Percentiles rank a stretch among this genome's conserved stretches.
phyloP scores from a whole-genome alignment of 495 filamentous ascomycete genomes.

The Penicillium fimorum region DNA sequence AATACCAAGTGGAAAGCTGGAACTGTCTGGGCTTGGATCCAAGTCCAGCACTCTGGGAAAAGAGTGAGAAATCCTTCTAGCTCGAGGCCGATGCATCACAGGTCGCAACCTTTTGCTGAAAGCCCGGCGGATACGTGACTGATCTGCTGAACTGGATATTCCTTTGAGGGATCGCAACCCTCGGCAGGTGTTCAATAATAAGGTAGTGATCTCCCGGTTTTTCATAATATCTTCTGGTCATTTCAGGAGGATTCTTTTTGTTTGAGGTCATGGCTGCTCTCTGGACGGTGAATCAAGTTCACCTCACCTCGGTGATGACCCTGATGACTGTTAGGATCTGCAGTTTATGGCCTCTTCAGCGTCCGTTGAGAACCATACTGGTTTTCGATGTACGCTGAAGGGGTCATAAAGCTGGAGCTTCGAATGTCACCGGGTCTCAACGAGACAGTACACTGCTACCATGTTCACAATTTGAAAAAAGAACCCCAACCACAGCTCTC shows the following conservation, averaged over 20 bases:
- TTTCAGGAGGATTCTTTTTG: background rate
- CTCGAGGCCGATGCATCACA: background rate
- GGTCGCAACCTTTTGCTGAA: background rate
- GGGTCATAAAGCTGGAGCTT: constrained; percentile 5
- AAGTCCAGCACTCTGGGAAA: background rate
- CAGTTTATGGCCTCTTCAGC: constrained; percentile 12
- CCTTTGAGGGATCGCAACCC: background rate
- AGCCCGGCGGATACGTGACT: background rate
- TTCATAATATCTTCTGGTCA: background rate
- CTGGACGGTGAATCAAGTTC: background rate
- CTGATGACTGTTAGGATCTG: background rate
- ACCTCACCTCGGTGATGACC: background rate
- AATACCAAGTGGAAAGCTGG: background rate
- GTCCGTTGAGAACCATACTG: constrained; percentile 8
- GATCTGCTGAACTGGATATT: background rate
- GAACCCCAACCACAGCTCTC: background rate
- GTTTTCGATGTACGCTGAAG: constrained; percentile 12
- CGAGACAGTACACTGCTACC: background rate
- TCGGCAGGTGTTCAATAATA: background rate
- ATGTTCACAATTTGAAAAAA: background rate
- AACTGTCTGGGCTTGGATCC: background rate
- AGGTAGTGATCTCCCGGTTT: background rate
- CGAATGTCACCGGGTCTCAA: background rate
- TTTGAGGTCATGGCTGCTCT: background rate
- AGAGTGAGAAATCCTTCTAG: background rate